Percentiles rank a stretch among this genome's conserved stretches.
These are phyloP conservation scores for Amyloporia xantha DNA, from an alignment of 768 basidiomycete species.

Conservation along the genomic window DNA sequence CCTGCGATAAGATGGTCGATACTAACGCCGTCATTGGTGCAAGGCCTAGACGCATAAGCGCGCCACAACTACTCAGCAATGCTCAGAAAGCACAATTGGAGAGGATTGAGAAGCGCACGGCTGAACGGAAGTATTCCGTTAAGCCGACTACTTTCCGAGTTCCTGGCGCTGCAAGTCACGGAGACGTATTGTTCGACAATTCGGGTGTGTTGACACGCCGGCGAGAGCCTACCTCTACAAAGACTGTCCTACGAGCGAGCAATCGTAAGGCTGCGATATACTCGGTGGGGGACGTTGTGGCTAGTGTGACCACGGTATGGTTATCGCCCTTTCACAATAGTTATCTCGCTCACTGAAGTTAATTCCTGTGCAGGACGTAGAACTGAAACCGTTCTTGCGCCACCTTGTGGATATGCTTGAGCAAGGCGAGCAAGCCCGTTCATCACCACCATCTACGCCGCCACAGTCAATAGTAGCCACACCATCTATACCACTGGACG, in stretches of 20 bases:
- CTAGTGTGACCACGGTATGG: conserved; percentile 12
- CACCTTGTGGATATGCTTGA: conserved; percentile 7
- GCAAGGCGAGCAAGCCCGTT: not conserved
- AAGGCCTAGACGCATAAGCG: conserved; percentile 16
- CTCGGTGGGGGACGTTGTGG: conserved; percentile 14
- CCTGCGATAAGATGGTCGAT: conserved; percentile 11
- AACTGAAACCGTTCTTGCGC: conserved; percentile 12
- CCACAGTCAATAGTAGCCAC: not conserved
- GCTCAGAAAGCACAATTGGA: conserved; percentile 23
- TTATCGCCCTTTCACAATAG: not conserved
- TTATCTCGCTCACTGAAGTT: not conserved
- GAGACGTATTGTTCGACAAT: not conserved
- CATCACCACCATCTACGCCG: not conserved
- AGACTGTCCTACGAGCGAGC: conserved; percentile 8
- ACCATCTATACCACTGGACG: not conserved
- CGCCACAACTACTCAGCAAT: conserved; percentile 20
- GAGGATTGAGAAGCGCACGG: conserved; percentile 8
- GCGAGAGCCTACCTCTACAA: not conserved
- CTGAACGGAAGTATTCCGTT: not conserved
- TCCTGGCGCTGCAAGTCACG: not conserved
- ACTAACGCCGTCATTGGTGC: not conserved
- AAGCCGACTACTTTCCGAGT: not conserved
- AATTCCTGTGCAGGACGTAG: conserved; percentile 6
- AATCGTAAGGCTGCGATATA: conserved; percentile 15
- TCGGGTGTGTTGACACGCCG: not conserved